Base-by-base conservation (phyloP, 31 red algal species). In the Asparagopsis taxiformis region DNA sequence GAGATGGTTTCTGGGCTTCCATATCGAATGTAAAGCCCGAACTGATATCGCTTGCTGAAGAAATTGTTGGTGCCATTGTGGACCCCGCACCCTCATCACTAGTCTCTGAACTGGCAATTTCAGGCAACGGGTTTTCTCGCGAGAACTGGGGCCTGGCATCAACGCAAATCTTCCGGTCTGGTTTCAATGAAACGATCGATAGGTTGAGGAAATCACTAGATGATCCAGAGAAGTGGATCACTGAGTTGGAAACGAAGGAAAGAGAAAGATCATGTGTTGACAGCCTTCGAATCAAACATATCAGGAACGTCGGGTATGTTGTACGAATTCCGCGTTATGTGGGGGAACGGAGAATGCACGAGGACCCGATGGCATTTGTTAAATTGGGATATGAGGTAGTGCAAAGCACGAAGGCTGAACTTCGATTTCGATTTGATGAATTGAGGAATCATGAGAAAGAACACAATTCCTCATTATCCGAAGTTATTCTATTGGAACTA, bases 341-440 rank as follows among this genome's bases (percentile, higher is more conserved):
- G 19, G 79, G 79, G 51, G 79, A 84, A 37, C 63, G 49, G 39
- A 71, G 48, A 21, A 59, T 72, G 44, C 54, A 51, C 20, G 68
- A 59, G 0, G 79, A 84, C 29, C 68, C 79, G 22, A 41, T 73
- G 79, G 63, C 52, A 19, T 84, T 84, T 70, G 48, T 41, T 21
- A 68, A 62, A 16, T 54, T 76, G 9, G 70, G 81, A 51, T 86
- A 76, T 58, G 68, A 74, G 17, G 46, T 63, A 23, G 70, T 65
- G 43, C 70, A 76, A 51, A 86, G 81, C 64, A 86, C 81, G 17
- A 74, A 76, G 29, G 81, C 81, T 15, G 81, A 86, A 56, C 65
- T 86, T 17, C 52, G 91, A 62, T 94, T 88, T 59, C 72, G 74
- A 3, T 85, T 80, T 16, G 57, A 79, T 34, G 54, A 76, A 44